These are phyloP conservation scores for Spergularia azorica DNA, from an alignment of 179 eudicot species.

Conservation along the genomic window DNA sequence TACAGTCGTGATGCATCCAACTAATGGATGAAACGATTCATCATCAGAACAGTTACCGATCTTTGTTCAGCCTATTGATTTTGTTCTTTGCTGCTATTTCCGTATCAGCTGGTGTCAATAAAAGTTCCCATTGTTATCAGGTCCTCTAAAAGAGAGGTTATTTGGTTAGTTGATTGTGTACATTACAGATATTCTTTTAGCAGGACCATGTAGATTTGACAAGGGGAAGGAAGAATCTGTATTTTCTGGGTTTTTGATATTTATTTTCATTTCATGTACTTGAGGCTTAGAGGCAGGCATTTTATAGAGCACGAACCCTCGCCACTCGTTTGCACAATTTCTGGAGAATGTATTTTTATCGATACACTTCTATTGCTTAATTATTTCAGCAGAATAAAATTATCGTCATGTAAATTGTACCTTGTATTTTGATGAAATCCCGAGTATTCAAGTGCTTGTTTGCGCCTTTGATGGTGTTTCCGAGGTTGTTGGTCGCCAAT, in stretches of 20 bases:
- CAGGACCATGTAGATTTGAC: conserved; percentile 30
- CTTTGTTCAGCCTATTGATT: conserved; percentile 14
- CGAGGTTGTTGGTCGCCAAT: too few species aligned
- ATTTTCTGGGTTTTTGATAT: conserved; percentile 16
- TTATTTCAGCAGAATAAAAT: conserved; percentile 1
- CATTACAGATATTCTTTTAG: conserved; percentile 26
- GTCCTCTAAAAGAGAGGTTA: conserved; percentile 27
- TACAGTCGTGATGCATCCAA: conserved; percentile 56
- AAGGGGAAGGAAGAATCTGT: conserved; percentile 12
- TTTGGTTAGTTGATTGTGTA: conserved; percentile 28
- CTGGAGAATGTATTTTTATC: conserved; percentile 29
- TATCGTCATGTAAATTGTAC: not conserved
- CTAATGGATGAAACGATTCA: conserved; percentile 15
- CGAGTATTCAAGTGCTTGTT: too few species aligned
- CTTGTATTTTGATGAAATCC: not conserved
- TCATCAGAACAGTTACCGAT: not conserved
- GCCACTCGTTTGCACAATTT: conserved; percentile 16
- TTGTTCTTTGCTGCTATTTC: conserved; percentile 23
- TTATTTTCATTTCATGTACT: conserved; percentile 19
- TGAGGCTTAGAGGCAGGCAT: conserved; percentile 21
- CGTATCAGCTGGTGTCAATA: conserved; percentile 23
- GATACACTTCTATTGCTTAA: not conserved
- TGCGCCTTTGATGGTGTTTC: too few species aligned
- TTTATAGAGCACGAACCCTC: conserved; percentile 20
- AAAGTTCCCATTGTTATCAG: conserved; percentile 27